A percentile compares a stretch with the other conserved stretches of the same genome.
These are phyloP conservation scores for Diaporthe ampelina DNA, from an alignment of 2,329 filamentous ascomycete genomes.

Conservation along the genomic window DNA sequence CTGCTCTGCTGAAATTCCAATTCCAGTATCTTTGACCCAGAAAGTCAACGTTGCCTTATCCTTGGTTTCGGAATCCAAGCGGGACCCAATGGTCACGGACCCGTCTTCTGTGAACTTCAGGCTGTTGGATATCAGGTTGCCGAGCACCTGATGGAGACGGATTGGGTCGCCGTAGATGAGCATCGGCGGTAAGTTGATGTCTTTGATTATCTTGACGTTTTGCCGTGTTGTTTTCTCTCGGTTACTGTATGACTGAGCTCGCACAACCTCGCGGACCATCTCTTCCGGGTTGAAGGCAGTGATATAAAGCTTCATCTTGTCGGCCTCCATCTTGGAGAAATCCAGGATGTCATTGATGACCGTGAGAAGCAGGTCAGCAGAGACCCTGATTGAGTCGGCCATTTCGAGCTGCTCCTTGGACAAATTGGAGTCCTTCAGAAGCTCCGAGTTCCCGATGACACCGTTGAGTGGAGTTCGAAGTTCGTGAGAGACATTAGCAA, in stretches of 20 bases:
- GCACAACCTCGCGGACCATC: constrained; percentile 76
- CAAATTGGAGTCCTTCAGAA: constrained; percentile 81
- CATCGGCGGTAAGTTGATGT: constrained; percentile 83
- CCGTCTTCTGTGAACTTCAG: constrained; percentile 94
- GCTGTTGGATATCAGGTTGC: constrained; percentile 92
- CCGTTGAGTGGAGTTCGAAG: constrained; percentile 87
- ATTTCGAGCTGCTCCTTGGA: constrained; percentile 85
- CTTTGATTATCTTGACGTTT: constrained; percentile 74
- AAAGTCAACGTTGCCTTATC: constrained; percentile 83
- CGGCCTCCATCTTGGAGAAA: constrained; percentile 93
- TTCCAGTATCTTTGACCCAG: constrained; percentile 90
- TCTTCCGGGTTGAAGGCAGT: constrained; percentile 77
- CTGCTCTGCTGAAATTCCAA: constrained; percentile 87
- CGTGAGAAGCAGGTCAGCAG: constrained; percentile 87
- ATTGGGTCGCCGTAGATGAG: constrained; percentile 77
- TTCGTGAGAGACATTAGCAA: constrained; percentile 86
- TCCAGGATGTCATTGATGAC: constrained; percentile 98
- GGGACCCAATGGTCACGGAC: constrained; percentile 85
- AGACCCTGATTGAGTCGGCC: constrained; percentile 88
- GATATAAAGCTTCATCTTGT: constrained; percentile 85
- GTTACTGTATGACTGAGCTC: constrained; percentile 76
- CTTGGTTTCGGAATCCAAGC: constrained; percentile 77
- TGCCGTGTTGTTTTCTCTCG: constrained; percentile 73
- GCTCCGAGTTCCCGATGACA: constrained; percentile 89
- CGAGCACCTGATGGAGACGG: constrained; percentile 76